Evolutionary conservation across 768 basidiomycete genomes (phyloP), one percentile per base, ranked within the genome.

Genomic region (Lentinula raphanica): DNA sequence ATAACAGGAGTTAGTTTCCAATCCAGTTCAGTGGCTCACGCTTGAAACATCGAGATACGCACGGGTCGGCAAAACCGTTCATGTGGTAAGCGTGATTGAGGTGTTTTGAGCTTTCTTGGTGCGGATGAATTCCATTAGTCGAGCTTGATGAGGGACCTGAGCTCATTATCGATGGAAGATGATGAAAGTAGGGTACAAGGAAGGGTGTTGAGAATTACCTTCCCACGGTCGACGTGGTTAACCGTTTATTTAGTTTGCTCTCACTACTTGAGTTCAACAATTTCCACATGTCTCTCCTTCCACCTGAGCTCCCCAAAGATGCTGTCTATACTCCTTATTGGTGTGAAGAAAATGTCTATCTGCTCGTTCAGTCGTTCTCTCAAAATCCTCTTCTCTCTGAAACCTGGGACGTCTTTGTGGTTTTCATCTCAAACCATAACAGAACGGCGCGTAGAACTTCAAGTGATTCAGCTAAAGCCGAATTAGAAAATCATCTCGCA

Each of bases 311-410:
- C n/a, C 79, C 80, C 11, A 58, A 64, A 32, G 64, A 74, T 56
- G 67, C 67, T 59, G 59, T 73, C 28, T 88, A 88, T 68, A 88
- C 86, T 1, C 72, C 72, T 3, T 80, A 73, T 63, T 90, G 83
- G 59, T 90, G 87, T 69, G 88, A 90, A 73, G 88, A 90, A 68
- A 89, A 90, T 66, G 70, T 88, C 32, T 89, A 87, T 61, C 69
- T 85, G 40, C 75, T 90, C 1, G 77, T 74, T 13, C 69, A 78
- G 46, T 67, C 63, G 3, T 81, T 88, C 63, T 59, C 70, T 11
- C 54, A 65, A 29, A 60, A 68, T 55, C 58, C 67, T 13, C 63
- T 61, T 1, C 64, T 75, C 35, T 59, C 59, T 9, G 63, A 63
- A 3, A 44, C 54, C 15, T 87, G 86, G 84, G 75, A 83, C 27